Percentiles rank a stretch among this genome's conserved stretches.
Conservation (phyloP, 2,329 filamentous ascomycete genomes). For the Thyridium curvatum region DNA sequence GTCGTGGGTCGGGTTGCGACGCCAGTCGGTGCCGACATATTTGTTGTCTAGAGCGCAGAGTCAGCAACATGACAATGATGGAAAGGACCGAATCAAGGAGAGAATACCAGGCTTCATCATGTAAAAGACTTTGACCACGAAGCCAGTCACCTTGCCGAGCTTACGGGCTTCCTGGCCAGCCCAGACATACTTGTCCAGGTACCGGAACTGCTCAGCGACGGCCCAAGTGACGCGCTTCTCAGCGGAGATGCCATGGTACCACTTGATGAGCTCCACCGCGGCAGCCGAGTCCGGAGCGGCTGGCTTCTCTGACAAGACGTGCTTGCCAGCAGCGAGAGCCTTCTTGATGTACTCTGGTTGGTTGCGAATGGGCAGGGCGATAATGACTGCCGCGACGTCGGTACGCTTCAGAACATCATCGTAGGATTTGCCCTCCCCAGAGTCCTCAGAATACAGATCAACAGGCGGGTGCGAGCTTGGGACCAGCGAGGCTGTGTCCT, state of each 20-base stretch:
- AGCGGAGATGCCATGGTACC: slow-evolving; percentile 18
- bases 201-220: slow-evolving; percentile 71
- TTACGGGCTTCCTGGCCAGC: slow-evolving; percentile 40
- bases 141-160: slow-evolving; percentile 48
- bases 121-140: slow-evolving; percentile 32
- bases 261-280: slow-evolving; percentile 16
- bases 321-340: slow-evolving; percentile 59
- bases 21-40: slow-evolving; percentile 35
- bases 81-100: neutral
- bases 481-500: slow-evolving; percentile 14
- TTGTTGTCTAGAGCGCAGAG: slow-evolving; percentile 33
- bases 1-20: slow-evolving; percentile 63
- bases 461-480: slow-evolving; percentile 11
- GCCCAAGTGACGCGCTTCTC: slow-evolving; percentile 36
- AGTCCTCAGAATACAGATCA: slow-evolving; percentile 52
- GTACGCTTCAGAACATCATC: slow-evolving; percentile 44
- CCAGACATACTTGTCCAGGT: slow-evolving; percentile 45
- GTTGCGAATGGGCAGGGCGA: slow-evolving; percentile 56
- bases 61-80: slow-evolving; percentile 8
- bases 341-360: slow-evolving; percentile 54
- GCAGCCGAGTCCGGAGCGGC: slow-evolving; percentile 47
- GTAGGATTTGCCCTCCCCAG: slow-evolving; percentile 31
- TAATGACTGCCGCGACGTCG: slow-evolving; percentile 49
- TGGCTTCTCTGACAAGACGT: slow-evolving; percentile 66
- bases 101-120: slow-evolving; percentile 19